Conservation (phyloP, 164 flowering plant species). For the Houttuynia cordata region DNA sequence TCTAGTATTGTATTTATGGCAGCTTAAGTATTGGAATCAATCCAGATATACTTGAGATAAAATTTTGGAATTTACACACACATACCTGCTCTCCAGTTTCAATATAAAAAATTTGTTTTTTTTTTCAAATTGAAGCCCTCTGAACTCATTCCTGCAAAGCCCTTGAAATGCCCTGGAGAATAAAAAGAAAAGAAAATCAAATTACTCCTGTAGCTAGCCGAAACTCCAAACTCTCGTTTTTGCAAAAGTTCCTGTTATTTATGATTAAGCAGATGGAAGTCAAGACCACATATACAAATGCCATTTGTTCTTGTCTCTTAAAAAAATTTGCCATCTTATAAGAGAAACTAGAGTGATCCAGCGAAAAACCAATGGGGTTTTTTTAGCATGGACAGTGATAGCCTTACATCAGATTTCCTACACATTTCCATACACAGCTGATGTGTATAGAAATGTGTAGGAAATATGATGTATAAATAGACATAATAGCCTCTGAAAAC, state of each 20-base stretch:
- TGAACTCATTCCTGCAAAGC: constrained; percentile 88
- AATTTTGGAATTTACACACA: not conserved
- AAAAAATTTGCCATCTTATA: constrained; percentile 61
- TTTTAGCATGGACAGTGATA: constrained; percentile 74
- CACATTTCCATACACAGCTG: too few species aligned
- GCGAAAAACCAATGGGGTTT: constrained; percentile 83
- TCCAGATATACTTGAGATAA: not conserved
- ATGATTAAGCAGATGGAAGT: not conserved
- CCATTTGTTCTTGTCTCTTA: too few species aligned
- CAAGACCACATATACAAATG: not conserved
- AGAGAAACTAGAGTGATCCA: constrained; percentile 93
- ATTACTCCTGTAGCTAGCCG: not conserved
- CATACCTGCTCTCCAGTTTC: constrained; percentile 93
- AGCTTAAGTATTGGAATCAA: not conserved
- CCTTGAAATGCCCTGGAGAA: constrained; percentile 91
- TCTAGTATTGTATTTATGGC: too few species aligned
- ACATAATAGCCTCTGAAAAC: constrained; percentile 97
- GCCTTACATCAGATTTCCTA: too few species aligned
- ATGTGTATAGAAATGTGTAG: too few species aligned
- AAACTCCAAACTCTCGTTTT: not conserved
- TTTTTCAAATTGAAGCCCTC: constrained; percentile 80
- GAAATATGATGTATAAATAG: too few species aligned
- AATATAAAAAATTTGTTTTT: constrained; percentile 59
- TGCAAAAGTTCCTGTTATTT: not conserved
- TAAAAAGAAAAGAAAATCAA: not conserved